Evolutionary conservation across 2,329 filamentous ascomycete genomes (phyloP).

Genomic region (Xylariaceae sp.): DNA sequence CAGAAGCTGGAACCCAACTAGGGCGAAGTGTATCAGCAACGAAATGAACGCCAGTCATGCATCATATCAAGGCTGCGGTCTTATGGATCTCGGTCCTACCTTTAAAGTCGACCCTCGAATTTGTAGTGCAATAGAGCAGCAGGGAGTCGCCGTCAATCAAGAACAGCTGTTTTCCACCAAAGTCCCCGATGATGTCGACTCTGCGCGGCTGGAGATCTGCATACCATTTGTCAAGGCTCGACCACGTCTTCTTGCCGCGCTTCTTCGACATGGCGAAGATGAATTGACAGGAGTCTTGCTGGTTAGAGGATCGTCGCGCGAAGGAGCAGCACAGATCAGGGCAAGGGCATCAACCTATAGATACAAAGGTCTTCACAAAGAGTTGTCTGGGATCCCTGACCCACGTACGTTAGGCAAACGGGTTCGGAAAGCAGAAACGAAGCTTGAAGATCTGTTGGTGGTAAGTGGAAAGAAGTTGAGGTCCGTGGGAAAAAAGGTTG

Average conservation of each 20-base stretch:
- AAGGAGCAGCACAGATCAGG: no score
- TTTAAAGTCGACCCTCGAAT: conserved; percentile 58
- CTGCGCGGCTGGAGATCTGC: conserved; percentile 24
- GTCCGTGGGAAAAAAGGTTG: no score
- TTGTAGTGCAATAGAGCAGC: conserved; percentile 58
- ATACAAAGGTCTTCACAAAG: no score
- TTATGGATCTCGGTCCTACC: conserved; percentile 31
- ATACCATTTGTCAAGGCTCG: conserved; percentile 17
- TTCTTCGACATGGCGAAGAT: background rate
- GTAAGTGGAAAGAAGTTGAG: no score
- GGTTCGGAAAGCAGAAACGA: no score
- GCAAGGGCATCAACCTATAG: no score
- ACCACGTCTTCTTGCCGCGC: background rate
- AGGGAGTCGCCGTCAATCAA: conserved; percentile 68
- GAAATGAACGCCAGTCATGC: background rate
- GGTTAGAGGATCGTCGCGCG: background rate
- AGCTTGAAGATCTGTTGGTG: no score
- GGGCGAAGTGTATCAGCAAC: background rate
- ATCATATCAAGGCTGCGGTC: background rate
- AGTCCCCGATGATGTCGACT: conserved; percentile 70
- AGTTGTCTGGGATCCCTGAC: no score
- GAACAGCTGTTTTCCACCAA: conserved; percentile 68
- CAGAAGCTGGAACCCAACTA: conserved; percentile 55
- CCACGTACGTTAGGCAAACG: no score
- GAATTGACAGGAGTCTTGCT: background rate